phyloP scores from a whole-genome alignment of 139 green algal genomes.

The Coelastrella sp. region DNA sequence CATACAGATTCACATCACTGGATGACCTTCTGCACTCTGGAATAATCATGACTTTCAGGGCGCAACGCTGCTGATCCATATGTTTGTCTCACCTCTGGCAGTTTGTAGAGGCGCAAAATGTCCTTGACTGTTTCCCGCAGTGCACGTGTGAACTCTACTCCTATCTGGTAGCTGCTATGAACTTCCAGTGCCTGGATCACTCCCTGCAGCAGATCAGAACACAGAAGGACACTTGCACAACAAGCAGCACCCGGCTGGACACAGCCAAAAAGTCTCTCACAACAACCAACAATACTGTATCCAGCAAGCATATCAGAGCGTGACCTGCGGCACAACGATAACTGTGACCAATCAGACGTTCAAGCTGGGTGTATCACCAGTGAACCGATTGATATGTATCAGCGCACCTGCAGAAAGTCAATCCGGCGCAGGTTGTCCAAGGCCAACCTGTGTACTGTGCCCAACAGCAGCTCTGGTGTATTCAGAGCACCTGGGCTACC shows the following conservation, averaged over 20 bases:
- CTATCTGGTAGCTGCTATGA: constrained; percentile 24
- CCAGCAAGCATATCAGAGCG: too few relatives aligned
- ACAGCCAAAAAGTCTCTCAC: not conserved
- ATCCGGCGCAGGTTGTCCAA: constrained; percentile 25
- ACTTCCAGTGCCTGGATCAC: constrained; percentile 34
- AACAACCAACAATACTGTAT: too few relatives aligned
- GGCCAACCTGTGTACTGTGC: constrained; percentile 9
- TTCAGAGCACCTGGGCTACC: constrained; percentile 24
- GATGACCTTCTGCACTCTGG: not conserved
- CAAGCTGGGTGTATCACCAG: not conserved
- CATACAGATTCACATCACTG: too few relatives aligned
- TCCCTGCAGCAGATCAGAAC: constrained; percentile 36
- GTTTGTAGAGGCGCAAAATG: constrained; percentile 21
- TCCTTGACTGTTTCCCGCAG: constrained; percentile 37
- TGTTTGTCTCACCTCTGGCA: constrained; percentile 8
- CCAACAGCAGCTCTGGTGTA: constrained; percentile 33
- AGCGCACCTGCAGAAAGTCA: constrained; percentile 33
- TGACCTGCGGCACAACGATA: not conserved
- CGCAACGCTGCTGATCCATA: not conserved
- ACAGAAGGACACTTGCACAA: not conserved
- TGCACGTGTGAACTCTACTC: constrained; percentile 42
- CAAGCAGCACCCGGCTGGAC: not conserved
- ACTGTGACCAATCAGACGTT: not conserved
- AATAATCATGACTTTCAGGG: not conserved
- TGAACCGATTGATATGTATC: not conserved